Evolutionary conservation across 2,329 filamentous ascomycete genomes (phyloP).

Genomic region (Eurotiales sp.): DNA sequence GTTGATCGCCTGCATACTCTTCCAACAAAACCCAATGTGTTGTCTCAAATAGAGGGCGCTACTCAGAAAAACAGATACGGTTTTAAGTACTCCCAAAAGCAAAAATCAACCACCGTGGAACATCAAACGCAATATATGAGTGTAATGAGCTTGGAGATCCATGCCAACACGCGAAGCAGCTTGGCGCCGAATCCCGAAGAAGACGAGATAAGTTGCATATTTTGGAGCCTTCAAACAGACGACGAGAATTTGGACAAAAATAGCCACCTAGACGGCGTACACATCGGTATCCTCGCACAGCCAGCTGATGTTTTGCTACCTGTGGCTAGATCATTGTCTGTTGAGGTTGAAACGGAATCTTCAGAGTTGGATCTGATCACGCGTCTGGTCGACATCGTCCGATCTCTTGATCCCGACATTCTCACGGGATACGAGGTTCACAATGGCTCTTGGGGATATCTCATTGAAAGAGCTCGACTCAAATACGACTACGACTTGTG

Average conservation of each 20-base stretch:
- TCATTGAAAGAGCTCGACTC: slow-evolving; percentile 81
- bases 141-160: slow-evolving; percentile 88
- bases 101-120: slow-evolving; percentile 69
- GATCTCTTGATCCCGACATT: slow-evolving; percentile 81
- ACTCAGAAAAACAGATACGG: slow-evolving; percentile 79
- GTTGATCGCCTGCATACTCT: not conserved
- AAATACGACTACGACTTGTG: slow-evolving; percentile 90
- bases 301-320: slow-evolving; percentile 58
- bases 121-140: slow-evolving; percentile 94
- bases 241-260: slow-evolving; percentile 55
- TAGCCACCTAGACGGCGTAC: slow-evolving; percentile 47
- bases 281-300: slow-evolving; percentile 70
- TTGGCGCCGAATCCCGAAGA: slow-evolving; percentile 85
- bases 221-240: slow-evolving; percentile 83
- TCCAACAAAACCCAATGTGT: slow-evolving; percentile 25
- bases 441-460: slow-evolving; percentile 88
- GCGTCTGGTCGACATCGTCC: slow-evolving; percentile 81
- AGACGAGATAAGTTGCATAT: slow-evolving; percentile 82
- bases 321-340: slow-evolving; percentile 58
- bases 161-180: slow-evolving; percentile 79
- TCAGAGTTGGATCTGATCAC: slow-evolving; percentile 83
- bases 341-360: slow-evolving; percentile 68
- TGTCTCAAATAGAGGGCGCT: slow-evolving; percentile 85
- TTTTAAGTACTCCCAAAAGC: slow-evolving; percentile 80
- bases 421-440: slow-evolving; percentile 94